phyloP scores from a whole-genome alignment of 768 basidiomycete species.

The Antrodiella citrinella region DNA sequence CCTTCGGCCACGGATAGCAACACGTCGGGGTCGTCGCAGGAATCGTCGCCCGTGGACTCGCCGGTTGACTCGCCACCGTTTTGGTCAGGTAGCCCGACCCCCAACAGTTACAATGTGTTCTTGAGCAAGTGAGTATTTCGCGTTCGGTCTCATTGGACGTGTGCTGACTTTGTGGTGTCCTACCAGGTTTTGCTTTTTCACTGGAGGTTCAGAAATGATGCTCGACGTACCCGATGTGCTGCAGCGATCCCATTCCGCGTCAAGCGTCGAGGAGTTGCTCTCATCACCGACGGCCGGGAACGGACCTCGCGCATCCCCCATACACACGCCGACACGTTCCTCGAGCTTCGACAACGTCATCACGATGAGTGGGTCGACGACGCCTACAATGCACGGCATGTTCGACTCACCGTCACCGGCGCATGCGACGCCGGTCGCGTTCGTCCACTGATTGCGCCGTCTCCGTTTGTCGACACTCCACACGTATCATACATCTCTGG shows the following conservation, averaged over 20 bases:
- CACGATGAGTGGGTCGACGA: slow-evolving; percentile 20
- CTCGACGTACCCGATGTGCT: slow-evolving; percentile 23
- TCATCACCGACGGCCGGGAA: slow-evolving; percentile 26
- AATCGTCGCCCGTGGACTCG: slow-evolving; percentile 27
- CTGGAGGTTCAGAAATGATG: slow-evolving; percentile 42
- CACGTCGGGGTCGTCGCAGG: slow-evolving; percentile 31
- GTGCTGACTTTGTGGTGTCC: too few relatives aligned
- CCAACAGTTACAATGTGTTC: slow-evolving; percentile 47
- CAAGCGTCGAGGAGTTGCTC: slow-evolving; percentile 46
- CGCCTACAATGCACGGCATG: slow-evolving; percentile 23
- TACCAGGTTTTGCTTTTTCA: slow-evolving; percentile 74
- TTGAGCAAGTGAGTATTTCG: slow-evolving; percentile 52
- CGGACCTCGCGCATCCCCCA: slow-evolving; percentile 17
- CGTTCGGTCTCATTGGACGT: too few relatives aligned
- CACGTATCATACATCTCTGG: too few relatives aligned
- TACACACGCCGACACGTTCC: slow-evolving; percentile 21
- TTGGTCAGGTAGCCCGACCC: slow-evolving; percentile 11
- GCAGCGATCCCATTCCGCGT: slow-evolving; percentile 40
- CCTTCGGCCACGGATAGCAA: slow-evolving; percentile 38
- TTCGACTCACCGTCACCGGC: not conserved
- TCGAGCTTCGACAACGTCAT: slow-evolving; percentile 23
- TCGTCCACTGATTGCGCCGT: slow-evolving; percentile 7
- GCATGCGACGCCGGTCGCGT: slow-evolving; percentile 8
- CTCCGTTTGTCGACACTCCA: too few relatives aligned
- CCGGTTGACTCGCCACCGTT: slow-evolving; percentile 27